Evolutionary conservation across 768 basidiomycete species (phyloP).

Genomic region (Candolleomyces eurysporus): DNA sequence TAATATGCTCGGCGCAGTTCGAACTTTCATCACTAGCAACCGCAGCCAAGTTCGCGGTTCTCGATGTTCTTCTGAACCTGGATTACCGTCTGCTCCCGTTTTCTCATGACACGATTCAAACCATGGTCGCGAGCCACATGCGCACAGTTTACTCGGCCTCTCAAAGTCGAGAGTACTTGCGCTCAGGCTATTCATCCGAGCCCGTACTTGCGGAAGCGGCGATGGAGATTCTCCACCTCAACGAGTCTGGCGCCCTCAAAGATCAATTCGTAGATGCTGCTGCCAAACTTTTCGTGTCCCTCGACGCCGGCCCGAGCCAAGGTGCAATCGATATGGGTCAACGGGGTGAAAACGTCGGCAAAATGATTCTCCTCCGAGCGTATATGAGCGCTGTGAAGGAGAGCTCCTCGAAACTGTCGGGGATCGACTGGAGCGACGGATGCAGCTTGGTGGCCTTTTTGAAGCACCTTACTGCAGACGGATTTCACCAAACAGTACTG

Average conservation of each 20-base stretch:
- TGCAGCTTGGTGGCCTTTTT: constrained; percentile 17
- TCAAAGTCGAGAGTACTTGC: constrained; percentile 18
- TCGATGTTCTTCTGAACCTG: constrained; percentile 14
- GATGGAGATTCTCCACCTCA: neutral
- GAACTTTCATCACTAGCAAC: neutral
- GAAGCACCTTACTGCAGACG: neutral
- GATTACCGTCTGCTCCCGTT: constrained; percentile 11
- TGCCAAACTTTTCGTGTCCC: neutral
- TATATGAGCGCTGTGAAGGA: constrained; percentile 18
- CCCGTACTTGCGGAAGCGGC: constrained; percentile 33
- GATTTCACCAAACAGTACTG: constrained; percentile 14
- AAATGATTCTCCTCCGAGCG: constrained; percentile 20
- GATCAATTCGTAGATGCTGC: neutral
- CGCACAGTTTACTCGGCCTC: constrained; percentile 21
- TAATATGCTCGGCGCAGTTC: neutral
- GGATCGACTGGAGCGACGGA: constrained; percentile 14
- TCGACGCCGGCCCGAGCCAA: neutral
- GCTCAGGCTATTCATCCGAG: constrained; percentile 30
- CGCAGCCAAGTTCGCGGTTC: constrained; percentile 10
- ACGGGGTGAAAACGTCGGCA: constrained; percentile 21
- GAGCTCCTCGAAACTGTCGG: neutral
- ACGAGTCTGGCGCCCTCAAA: neutral
- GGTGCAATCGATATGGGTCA: constrained; percentile 16
- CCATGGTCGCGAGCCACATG: constrained; percentile 15
- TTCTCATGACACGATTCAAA: too few relatives aligned